Conservation (phyloP, 116 monocot genomes). For the Zostera marina region DNA sequence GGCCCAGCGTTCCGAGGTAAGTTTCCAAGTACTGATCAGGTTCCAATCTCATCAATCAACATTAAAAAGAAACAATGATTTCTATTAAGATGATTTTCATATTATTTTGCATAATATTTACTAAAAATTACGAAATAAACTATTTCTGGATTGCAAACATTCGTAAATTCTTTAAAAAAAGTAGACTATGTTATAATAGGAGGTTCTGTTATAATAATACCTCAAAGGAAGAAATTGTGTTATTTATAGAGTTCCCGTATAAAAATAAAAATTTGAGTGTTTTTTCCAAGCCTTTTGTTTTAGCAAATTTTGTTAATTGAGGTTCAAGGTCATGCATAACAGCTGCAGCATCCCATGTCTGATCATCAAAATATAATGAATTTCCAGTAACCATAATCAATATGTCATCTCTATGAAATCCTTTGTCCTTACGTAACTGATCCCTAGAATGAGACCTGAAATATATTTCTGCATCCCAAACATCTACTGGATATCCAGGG, state of each 20-base stretch:
- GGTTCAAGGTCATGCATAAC: conserved; percentile 35
- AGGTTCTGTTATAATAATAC: conserved; percentile 27
- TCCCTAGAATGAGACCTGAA: conserved; percentile 26
- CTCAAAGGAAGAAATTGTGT: conserved; percentile 41
- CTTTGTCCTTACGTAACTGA: conserved; percentile 33
- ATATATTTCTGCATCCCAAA: conserved; percentile 37
- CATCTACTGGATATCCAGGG: conserved; percentile 54
- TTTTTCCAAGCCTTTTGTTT: conserved; percentile 18
- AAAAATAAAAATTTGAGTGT: conserved; percentile 48
- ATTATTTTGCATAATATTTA: no score
- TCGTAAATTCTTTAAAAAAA: no score
- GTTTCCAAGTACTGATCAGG: no score
- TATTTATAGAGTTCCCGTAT: conserved; percentile 46
- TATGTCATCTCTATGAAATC: conserved; percentile 49
- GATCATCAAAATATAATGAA: conserved; percentile 46
- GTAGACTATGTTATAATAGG: no score
- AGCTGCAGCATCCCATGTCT: conserved; percentile 38
- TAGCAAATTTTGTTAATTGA: conserved; percentile 24
- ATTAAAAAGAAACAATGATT: no score
- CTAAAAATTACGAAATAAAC: no score
- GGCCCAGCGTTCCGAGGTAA: no score
- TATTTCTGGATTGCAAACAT: no score
- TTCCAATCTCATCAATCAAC: no score
- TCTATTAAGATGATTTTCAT: no score
- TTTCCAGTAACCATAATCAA: conserved; percentile 54